Base-by-base conservation (phyloP, 768 basidiomycete species). In the Crepidotus variabilis region DNA sequence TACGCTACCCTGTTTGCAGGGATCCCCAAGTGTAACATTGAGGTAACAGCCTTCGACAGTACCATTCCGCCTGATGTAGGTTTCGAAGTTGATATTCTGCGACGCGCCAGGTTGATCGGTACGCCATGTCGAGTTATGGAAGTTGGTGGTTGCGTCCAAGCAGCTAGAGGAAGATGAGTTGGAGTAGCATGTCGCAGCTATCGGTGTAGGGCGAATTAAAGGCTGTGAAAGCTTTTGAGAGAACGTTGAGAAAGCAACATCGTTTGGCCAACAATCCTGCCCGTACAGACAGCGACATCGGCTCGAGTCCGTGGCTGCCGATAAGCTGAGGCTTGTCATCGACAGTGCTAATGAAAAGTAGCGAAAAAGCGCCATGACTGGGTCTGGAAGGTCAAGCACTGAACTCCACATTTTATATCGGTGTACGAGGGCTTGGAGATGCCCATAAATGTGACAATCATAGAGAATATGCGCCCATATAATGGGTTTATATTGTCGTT, bases 31-130 rank as follows among this genome's bases (percentile, higher is more conserved):
- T 0, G 69, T 65, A 0, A 74, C 75, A 54, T 83, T 75, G 45
- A 82, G 56, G 35, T 79, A 82, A 72, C 83, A 86, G 1, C 71
- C 75, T 58, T 75, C 75, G 48, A 80, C 76, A 46, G 77, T 80
- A 32, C 75, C 79, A 61, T 79, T 80, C 18, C 43, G 58, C n/a
- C 69, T 75, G 1, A 66, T 60, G 54, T 62, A 74, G 1, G 63
- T 63, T 50, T 71, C 70, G 47, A 65, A 68, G 51, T 69, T 70
- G 20, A 60, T 49, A 5, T 61, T 48, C 50, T 79, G 70, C 69
- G 77, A 70, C 1, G 74, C 69, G 0, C 79, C 79, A 13, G 78
- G 62, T 33, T 72, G 70, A 21, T 71, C 64, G 0, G 79, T 55
- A 1, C 77, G 73, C 77, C 79, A 80, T 48, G 47, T 65, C 1